Conservation (phyloP, 2,329 filamentous ascomycete species). For the Exophiala oligosperma region DNA sequence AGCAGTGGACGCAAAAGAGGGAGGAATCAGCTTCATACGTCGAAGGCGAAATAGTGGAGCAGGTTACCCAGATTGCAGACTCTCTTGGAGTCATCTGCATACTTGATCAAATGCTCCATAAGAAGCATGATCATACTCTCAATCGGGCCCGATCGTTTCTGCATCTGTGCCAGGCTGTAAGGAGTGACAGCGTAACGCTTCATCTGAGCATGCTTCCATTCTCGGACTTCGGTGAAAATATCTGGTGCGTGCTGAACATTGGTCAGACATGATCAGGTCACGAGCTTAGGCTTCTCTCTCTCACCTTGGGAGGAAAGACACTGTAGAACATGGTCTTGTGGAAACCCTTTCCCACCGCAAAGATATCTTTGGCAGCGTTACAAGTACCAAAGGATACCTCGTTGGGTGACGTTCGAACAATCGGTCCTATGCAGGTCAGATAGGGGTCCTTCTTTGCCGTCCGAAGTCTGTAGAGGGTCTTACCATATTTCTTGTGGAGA, state of each 20-base stretch:
- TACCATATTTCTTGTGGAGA: conserved; percentile 39
- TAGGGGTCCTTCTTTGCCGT: conserved; percentile 3
- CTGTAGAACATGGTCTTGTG: conserved; percentile 55
- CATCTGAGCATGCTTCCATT: conserved; percentile 55
- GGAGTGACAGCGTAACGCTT: conserved; percentile 46
- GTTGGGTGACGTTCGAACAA: conserved; percentile 51
- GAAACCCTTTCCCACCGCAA: conserved; percentile 53
- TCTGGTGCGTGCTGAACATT: conserved; percentile 39
- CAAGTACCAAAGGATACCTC: conserved; percentile 51
- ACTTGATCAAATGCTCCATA: conserved; percentile 43
- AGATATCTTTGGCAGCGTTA: conserved; percentile 46
- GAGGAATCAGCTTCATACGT: conserved; percentile 29
- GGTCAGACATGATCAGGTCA: neutral
- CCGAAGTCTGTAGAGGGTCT: neutral
- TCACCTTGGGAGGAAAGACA: conserved; percentile 57
- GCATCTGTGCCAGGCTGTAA: conserved; percentile 31
- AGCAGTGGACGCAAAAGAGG: neutral
- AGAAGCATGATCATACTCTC: conserved; percentile 47
- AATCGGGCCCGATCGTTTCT: conserved; percentile 29
- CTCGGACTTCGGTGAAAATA: conserved; percentile 57
- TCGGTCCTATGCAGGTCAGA: conserved; percentile 34
- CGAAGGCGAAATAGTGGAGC: conserved; percentile 39
- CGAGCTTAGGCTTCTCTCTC: conserved; percentile 28
- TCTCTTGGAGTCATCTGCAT: conserved; percentile 35
- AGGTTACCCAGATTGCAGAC: conserved; percentile 48